These are phyloP conservation scores for Daldinia grandis DNA, from an alignment of 495 filamentous ascomycete genomes.

Conservation along the genomic window DNA sequence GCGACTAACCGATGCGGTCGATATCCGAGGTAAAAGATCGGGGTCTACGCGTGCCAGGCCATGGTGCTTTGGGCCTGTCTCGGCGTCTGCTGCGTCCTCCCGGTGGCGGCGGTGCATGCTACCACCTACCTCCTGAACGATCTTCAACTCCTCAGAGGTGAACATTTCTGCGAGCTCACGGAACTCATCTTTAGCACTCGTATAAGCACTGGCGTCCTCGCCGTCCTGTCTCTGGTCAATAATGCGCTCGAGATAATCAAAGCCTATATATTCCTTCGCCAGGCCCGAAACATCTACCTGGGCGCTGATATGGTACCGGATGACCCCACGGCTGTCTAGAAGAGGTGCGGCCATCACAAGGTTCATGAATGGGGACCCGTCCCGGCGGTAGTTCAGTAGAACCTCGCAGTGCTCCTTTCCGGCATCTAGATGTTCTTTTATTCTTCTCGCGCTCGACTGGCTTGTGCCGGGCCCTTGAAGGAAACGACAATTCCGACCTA, in stretches of 20 bases:
- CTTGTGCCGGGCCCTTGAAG: background rate
- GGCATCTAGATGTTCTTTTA: conserved; percentile 62
- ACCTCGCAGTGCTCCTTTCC: conserved; percentile 71
- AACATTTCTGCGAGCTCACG: conserved; percentile 69
- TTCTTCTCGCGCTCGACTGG: conserved; percentile 50
- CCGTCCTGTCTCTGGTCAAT: conserved; percentile 30
- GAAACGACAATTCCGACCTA: background rate
- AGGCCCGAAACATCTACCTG: conserved; percentile 70
- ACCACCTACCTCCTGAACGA: conserved; percentile 63
- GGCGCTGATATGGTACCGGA: conserved; percentile 69
- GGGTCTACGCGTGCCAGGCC: background rate
- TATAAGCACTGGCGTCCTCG: conserved; percentile 17
- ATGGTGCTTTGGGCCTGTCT: conserved; percentile 37
- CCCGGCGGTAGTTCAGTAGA: conserved; percentile 72
- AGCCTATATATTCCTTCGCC: conserved; percentile 63
- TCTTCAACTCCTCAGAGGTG: conserved; percentile 66
- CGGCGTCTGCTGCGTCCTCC: conserved; percentile 50
- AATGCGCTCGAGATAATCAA: conserved; percentile 63
- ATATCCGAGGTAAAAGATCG: conserved; percentile 3
- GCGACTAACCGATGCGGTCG: conserved; percentile 36
- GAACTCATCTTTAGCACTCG: conserved; percentile 48
- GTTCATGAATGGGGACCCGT: conserved; percentile 75
- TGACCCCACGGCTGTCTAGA: conserved; percentile 64
- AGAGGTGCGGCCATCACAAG: conserved; percentile 70
- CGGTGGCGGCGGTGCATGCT: conserved; percentile 62